Conservation (phyloP, 1,139 yeast species). For the Wickerhamomyces sp. region DNA sequence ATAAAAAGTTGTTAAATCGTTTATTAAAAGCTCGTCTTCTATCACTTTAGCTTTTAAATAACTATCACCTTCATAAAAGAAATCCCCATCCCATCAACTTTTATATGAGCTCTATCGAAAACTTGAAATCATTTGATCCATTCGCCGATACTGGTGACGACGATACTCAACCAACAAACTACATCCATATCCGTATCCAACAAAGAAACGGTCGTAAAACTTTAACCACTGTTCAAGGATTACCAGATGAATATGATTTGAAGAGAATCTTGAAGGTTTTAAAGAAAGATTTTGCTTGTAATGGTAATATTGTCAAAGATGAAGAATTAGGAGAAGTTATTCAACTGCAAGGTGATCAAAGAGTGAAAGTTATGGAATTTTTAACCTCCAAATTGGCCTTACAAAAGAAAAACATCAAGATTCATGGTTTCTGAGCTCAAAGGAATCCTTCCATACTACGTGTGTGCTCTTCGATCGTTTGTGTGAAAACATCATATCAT, state of each 20-base stretch:
- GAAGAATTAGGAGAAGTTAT: slow-evolving; percentile 95
- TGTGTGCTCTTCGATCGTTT: too few relatives aligned
- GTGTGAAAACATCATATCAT: too few relatives aligned
- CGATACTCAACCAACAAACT: slow-evolving; percentile 92
- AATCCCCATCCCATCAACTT: background rate
- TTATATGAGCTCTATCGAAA: background rate
- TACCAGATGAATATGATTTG: slow-evolving; percentile 90
- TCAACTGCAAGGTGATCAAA: slow-evolving; percentile 98
- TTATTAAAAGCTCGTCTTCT: too few relatives aligned
- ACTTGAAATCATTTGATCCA: slow-evolving; percentile 52
- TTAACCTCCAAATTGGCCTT: slow-evolving; percentile 81
- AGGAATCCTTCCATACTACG: too few relatives aligned
- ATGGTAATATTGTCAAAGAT: slow-evolving; percentile 97
- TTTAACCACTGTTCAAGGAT: slow-evolving; percentile 96
- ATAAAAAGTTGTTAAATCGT: too few relatives aligned
- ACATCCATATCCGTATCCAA: slow-evolving; percentile 97
- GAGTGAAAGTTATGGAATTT: slow-evolving; percentile 93
- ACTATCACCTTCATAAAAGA: too few relatives aligned
- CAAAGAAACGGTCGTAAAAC: slow-evolving; percentile 99
- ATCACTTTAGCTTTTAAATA: too few relatives aligned
- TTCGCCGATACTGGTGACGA: slow-evolving; percentile 99
- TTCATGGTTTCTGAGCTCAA: slow-evolving; percentile 79
- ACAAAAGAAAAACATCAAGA: slow-evolving; percentile 94
- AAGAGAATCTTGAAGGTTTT: slow-evolving; percentile 90
- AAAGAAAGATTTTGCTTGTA: slow-evolving; percentile 98